Percentiles rank a stretch among this genome's conserved stretches.
Conservation (phyloP, 2,329 filamentous ascomycete genomes). For the Alternaria consortialis region DNA sequence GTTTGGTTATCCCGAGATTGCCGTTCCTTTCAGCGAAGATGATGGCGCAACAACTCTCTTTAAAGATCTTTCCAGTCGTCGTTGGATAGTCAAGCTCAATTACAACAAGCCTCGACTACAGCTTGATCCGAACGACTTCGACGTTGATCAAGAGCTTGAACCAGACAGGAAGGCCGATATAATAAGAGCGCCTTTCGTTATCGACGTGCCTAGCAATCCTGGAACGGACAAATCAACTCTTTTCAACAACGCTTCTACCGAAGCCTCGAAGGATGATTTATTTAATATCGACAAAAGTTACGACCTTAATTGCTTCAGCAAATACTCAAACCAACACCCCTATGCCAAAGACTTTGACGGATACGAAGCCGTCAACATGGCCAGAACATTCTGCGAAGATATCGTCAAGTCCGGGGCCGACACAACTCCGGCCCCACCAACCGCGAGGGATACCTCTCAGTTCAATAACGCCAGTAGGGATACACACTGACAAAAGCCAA, state of each 20-base stretch:
- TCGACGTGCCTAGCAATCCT: no score
- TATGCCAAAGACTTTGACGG: background rate
- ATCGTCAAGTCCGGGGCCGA: fast-evolving
- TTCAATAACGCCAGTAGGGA: background rate
- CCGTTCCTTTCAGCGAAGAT: background rate
- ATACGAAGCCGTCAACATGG: background rate
- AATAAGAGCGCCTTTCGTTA: no score
- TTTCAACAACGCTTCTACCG: no score
- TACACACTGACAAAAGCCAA: fast-evolving
- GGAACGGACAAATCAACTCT: no score
- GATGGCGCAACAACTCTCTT: background rate
- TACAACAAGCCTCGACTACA: background rate
- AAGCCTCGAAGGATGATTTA: no score
- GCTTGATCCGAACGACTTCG: background rate
- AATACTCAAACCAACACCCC: background rate
- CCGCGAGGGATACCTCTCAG: background rate
- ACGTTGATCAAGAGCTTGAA: background rate
- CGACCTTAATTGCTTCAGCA: background rate
- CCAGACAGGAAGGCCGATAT: no score
- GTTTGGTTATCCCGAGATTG: background rate
- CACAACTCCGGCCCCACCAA: background rate
- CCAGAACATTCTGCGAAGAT: background rate
- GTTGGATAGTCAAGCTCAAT: background rate
- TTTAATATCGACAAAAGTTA: no score
- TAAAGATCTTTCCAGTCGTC: no score